Evolutionary conservation across 495 filamentous ascomycete species (phyloP).

Genomic region (Ramalina peruviana): DNA sequence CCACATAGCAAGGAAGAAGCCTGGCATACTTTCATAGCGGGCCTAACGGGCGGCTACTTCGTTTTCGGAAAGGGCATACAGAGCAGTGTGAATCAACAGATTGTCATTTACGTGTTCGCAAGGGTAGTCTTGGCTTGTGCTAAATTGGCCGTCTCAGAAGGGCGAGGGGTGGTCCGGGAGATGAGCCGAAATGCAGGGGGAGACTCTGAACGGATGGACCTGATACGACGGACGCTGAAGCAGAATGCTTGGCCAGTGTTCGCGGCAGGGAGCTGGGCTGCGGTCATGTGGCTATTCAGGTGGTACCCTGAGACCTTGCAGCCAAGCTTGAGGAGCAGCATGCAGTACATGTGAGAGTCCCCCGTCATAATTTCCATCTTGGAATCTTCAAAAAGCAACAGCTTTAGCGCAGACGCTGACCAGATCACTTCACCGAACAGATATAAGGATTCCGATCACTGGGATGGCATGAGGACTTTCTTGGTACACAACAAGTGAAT

Average conservation of each 20-base stretch:
- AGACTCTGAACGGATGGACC: too few relatives aligned
- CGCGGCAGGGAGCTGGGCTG: slow-evolving; percentile 74
- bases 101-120: slow-evolving; percentile 95
- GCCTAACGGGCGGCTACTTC: slow-evolving; percentile 76
- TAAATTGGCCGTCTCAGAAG: slow-evolving; percentile 62
- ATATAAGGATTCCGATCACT: slow-evolving; percentile 61
- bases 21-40: slow-evolving; percentile 80
- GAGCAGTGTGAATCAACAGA: slow-evolving; percentile 83
- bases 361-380: neutral
- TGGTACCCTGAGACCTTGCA: slow-evolving; percentile 84
- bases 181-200: slow-evolving; percentile 23
- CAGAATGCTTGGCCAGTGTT: slow-evolving; percentile 80
- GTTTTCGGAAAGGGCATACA: slow-evolving; percentile 79
- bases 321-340: slow-evolving; percentile 82
- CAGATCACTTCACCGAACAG: slow-evolving; percentile 19
- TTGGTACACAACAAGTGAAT: slow-evolving; percentile 70
- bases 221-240: slow-evolving; percentile 33
- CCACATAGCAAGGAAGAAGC: slow-evolving; percentile 41
- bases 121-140: slow-evolving; percentile 74
- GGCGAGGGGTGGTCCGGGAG: slow-evolving; percentile 26
- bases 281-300: slow-evolving; percentile 90
- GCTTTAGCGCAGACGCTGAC: neutral
- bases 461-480: slow-evolving; percentile 69
- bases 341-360: slow-evolving; percentile 84
- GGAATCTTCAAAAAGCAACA: neutral